Base-by-base conservation (phyloP, 169 alveolate species). In the Plasmodium chabaudi region DNA sequence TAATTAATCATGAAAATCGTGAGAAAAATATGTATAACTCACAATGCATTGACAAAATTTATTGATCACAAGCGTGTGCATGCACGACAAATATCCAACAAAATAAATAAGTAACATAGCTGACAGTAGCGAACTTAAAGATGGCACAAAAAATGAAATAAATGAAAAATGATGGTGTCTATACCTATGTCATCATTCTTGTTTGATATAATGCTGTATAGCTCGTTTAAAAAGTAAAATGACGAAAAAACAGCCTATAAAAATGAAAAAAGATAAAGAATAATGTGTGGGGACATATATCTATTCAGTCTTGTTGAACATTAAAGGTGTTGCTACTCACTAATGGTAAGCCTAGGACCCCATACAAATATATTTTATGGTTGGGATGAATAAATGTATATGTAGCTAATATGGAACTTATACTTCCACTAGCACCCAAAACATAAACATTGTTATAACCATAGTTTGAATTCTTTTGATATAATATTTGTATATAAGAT, bases 361-460 rank as follows among this genome's bases (percentile, higher is more conserved):
- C 88, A 19, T 75, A 75, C 5, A 75, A 39, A 27, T 75, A 75
- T 6, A 75, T 75, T 9, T 42, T 75, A 13, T 42, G 61, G 15
- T 10, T 23, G 1, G 88, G 88, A 12, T 47, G 44, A 39, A 75
- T 19, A 55, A 75, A 55, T 17, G 88, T 75, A 17, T 75, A 75
- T 17, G 88, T 75, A 9, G 74, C 34, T 12, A 75, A 56, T 2
- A 75, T 75, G 9, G 88, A 75, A 46, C 88, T 75, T 49, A 75
- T 61, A 55, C 88, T 75, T 0, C 88, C 88, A 10, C 88, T 75
- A 34, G 88, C 88, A n/a, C 88, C 88, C n/a, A 75, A 47, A 9
- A 75, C 88, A 15, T 39, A 75, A 63, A 75, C 56, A 19, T 75
- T 75, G 4, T 34, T 34, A 34, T 34, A 34, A 39, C 47, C 56